Evolutionary conservation across 169 alveolate species (phyloP).

Genomic region (Amoebophrya sp.): DNA sequence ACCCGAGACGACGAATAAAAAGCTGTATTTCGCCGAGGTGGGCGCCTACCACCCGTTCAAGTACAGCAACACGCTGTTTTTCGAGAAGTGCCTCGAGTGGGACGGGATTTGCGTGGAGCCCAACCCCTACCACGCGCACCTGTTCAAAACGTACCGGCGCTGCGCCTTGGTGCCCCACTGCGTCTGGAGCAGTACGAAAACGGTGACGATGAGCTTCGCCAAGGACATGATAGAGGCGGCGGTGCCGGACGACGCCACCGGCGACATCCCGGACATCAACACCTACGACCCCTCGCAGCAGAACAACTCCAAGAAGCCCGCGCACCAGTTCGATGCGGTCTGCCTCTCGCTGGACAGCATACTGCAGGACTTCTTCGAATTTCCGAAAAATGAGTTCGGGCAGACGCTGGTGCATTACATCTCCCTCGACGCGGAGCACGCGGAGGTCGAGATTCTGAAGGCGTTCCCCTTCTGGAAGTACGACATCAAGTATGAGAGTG

Average conservation of each 20-base stretch:
- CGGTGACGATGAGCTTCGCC: background rate
- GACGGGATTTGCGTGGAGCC: conserved; percentile 29
- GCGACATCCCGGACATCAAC: conserved; percentile 16
- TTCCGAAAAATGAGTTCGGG: background rate
- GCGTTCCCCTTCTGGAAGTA: background rate
- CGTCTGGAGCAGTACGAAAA: background rate
- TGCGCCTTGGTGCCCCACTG: background rate
- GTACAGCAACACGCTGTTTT: background rate
- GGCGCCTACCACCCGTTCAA: conserved; percentile 25
- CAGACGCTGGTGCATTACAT: background rate
- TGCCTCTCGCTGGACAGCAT: background rate
- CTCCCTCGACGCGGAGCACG: conserved; percentile 3
- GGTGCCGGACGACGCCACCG: conserved; percentile 3
- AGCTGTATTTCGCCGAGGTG: conserved; percentile 12
- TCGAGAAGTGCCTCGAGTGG: conserved; percentile 32
- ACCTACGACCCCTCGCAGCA: background rate
- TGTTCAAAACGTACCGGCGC: conserved; percentile 1
- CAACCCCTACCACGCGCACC: conserved; percentile 26
- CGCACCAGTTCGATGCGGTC: background rate
- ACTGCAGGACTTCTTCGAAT: background rate
- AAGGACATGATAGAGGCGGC: conserved; percentile 10
- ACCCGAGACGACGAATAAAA: background rate
- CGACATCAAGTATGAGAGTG: too few relatives aligned
- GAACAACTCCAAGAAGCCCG: background rate
- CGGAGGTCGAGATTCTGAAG: background rate